A percentile compares a stretch with the other conserved stretches of the same genome.
phyloP scores from a whole-genome alignment of 225 moss, liverwort and hornwort species.

The Physcomitrellopsis africana region DNA sequence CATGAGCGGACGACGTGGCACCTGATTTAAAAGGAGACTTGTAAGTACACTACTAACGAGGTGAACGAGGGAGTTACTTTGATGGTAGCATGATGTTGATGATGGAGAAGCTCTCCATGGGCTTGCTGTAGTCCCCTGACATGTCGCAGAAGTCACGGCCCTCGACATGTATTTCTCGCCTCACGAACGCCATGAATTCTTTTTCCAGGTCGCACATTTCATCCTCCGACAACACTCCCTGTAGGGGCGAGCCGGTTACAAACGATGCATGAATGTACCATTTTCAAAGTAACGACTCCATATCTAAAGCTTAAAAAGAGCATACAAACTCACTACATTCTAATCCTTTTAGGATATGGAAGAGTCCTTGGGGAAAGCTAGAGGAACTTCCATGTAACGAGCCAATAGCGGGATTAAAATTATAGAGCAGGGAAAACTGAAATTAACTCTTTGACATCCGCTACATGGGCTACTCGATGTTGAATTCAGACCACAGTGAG shows the following conservation, averaged over 20 bases:
- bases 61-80: constrained; percentile 45
- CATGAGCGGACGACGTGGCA: constrained; percentile 1
- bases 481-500: background rate
- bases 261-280: background rate
- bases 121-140: constrained; percentile 90
- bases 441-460: background rate
- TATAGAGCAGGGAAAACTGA: background rate
- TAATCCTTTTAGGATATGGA: background rate
- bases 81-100: constrained; percentile 97
- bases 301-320: background rate
- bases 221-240: constrained; percentile 79
- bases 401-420: too few relatives aligned
- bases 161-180: constrained; percentile 74
- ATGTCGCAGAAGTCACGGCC: constrained; percentile 98
- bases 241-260: background rate
- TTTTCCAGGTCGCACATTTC: constrained; percentile 71
- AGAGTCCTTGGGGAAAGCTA: background rate
- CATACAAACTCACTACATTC: background rate
- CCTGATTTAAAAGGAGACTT: constrained; percentile 12
- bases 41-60: background rate
- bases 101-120: constrained; percentile 82
- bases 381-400: background rate
- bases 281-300: background rate
- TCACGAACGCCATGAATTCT: constrained; percentile 82
- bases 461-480: background rate